phyloP scores from a whole-genome alignment of 2,329 filamentous ascomycete genomes.

The Ascosphaera apis region DNA sequence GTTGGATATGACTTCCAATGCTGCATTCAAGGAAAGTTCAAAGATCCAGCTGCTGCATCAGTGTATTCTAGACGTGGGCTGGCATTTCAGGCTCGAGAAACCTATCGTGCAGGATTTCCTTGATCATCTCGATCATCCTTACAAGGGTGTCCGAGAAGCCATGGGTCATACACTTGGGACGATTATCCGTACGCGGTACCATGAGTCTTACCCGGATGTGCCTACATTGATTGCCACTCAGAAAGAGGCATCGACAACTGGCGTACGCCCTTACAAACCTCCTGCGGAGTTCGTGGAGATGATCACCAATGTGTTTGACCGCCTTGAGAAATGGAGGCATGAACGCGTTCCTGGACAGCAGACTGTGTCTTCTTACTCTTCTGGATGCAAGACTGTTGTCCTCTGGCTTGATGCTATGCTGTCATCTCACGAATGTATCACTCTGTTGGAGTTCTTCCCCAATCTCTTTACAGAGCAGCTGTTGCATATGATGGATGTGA shows the following conservation, averaged over 20 bases:
- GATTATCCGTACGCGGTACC: slow-evolving; percentile 77
- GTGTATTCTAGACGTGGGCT: slow-evolving; percentile 65
- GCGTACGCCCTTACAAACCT: slow-evolving; percentile 61
- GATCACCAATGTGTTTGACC: slow-evolving; percentile 51
- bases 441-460: slow-evolving; percentile 78
- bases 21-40: slow-evolving; percentile 95
- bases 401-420: slow-evolving; percentile 86
- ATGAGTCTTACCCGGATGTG: slow-evolving; percentile 78
- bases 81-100: slow-evolving; percentile 84
- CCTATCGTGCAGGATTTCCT: slow-evolving; percentile 80
- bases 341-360: slow-evolving; percentile 72
- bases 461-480: slow-evolving; percentile 75
- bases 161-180: slow-evolving; percentile 76
- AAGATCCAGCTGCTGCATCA: slow-evolving; percentile 85
- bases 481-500: slow-evolving; percentile 99
- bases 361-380: slow-evolving; percentile 82
- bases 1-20: slow-evolving; percentile 83
- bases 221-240: slow-evolving; percentile 52
- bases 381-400: slow-evolving; percentile 83
- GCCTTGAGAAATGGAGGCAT: slow-evolving; percentile 69
- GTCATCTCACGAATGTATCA: slow-evolving; percentile 77
- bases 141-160: slow-evolving; percentile 88
- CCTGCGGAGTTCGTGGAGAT: slow-evolving; percentile 48
- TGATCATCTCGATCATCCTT: slow-evolving; percentile 80
- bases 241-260: slow-evolving; percentile 57